phyloP scores from a whole-genome alignment of 305 asterid species.

The Caryopteris hybrid region DNA sequence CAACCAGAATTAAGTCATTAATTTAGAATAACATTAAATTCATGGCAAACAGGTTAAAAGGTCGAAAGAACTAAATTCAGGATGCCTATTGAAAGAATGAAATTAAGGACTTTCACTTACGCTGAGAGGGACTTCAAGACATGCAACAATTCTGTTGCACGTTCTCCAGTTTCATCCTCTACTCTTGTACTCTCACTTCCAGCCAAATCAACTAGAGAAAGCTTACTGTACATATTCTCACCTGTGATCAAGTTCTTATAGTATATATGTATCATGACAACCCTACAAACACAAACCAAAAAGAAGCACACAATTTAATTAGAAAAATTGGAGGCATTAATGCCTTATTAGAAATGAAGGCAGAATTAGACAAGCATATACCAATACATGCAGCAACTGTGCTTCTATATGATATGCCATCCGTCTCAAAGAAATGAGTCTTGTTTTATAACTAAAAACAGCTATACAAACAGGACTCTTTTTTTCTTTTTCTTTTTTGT shows the following conservation, averaged over 20 bases:
- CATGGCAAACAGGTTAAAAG: constrained; percentile 7
- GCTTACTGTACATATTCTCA: constrained; percentile 85
- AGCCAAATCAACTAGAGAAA: constrained; percentile 95
- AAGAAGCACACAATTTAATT: not conserved
- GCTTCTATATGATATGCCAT: constrained; percentile 8
- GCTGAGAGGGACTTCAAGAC: constrained; percentile 90
- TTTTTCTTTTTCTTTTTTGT: too few species aligned
- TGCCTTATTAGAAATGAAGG: constrained; percentile 6
- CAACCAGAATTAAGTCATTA: not conserved
- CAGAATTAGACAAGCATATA: constrained; percentile 8
- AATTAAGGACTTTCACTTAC: constrained; percentile 48
- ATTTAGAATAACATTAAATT: not conserved
- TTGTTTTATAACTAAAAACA: too few species aligned
- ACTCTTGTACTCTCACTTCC: constrained; percentile 62
- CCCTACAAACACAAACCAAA: constrained; percentile 48
- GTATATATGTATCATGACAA: constrained; percentile 78
- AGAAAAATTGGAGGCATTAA: not conserved
- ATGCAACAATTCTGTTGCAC: constrained; percentile 83
- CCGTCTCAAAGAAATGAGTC: too few species aligned
- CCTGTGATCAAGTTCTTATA: constrained; percentile 85
- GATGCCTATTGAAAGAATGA: constrained; percentile 10
- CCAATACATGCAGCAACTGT: not conserved
- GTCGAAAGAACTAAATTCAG: constrained; percentile 2
- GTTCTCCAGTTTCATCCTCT: constrained; percentile 77
- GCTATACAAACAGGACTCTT: too few species aligned